A percentile compares a stretch with the other conserved stretches of the same genome.
phyloP scores from a whole-genome alignment of 139 green algal species.

The Raphidocelis subcapitata region DNA sequence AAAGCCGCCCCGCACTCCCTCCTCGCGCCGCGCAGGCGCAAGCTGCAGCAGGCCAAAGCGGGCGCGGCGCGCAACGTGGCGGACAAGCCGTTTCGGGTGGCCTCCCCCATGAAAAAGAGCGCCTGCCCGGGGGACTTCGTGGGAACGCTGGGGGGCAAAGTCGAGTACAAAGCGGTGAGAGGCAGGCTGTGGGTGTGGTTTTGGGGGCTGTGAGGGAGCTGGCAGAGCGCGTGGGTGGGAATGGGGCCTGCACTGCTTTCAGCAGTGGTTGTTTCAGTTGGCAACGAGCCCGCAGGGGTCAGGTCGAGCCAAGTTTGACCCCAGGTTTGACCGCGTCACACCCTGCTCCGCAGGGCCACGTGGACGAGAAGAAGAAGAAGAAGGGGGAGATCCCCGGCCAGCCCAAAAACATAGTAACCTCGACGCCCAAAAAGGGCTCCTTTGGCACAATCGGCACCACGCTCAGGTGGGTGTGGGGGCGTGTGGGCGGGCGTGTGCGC shows the following conservation, averaged over 20 bases:
- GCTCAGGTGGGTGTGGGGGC: constrained; percentile 4
- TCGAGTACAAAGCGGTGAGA: constrained; percentile 42
- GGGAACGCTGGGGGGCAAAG: constrained; percentile 48
- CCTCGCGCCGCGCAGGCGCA: background rate
- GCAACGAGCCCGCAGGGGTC: no score
- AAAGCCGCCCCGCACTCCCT: no score
- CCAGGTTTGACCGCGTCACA: no score
- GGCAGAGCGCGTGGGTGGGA: no score
- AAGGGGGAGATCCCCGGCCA: constrained; percentile 38
- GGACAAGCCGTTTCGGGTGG: background rate
- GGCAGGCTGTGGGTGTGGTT: no score
- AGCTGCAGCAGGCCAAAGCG: constrained; percentile 1
- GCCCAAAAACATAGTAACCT: constrained; percentile 61
- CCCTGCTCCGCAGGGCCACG: constrained; percentile 12
- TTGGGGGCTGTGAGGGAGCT: no score
- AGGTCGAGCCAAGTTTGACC: no score
- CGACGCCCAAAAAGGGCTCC: constrained; percentile 58
- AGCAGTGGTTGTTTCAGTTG: no score
- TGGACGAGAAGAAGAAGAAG: constrained; percentile 33
- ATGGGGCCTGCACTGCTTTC: no score
- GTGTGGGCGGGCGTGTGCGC: no score
- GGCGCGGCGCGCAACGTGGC: no score
- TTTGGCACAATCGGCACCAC: constrained; percentile 43
- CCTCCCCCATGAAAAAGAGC: constrained; percentile 60
- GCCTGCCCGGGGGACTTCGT: constrained; percentile 44